A percentile compares a stretch with the other conserved stretches of the same genome.
These are phyloP conservation scores for Fraxinus paxiana DNA, from an alignment of 305 asterid genomes.

Conservation along the genomic window DNA sequence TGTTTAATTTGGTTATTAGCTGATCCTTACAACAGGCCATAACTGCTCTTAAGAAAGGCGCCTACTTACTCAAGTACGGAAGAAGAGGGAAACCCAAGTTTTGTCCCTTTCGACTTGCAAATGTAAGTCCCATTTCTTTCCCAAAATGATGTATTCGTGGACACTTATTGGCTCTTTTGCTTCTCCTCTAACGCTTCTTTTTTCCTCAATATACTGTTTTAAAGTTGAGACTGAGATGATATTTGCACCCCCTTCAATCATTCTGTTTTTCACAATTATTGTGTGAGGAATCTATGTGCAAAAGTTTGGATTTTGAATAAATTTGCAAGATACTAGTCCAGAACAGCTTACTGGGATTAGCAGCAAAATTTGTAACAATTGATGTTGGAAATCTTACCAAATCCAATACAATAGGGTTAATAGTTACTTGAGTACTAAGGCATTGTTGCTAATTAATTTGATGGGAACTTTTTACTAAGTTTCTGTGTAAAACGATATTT, in stretches of 20 bases:
- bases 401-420: not conserved
- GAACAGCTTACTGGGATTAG: conserved; percentile 10
- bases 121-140: conserved; percentile 43
- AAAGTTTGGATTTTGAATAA: conserved; percentile 8
- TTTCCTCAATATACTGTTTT: not conserved
- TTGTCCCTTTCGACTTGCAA: conserved; percentile 85
- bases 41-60: conserved; percentile 86
- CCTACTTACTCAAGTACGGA: conserved; percentile 81
- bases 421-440: not conserved
- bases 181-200: not conserved
- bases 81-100: conserved; percentile 91
- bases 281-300: not conserved
- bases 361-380: not conserved
- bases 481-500: not conserved
- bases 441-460: not conserved
- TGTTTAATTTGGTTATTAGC: conserved; percentile 25
- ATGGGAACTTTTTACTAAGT: not conserved
- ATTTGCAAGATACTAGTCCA: conserved; percentile 1
- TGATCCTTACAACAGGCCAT: conserved; percentile 61
- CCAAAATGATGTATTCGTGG: conserved; percentile 10
- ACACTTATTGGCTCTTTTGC: conserved; percentile 6
- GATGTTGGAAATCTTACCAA: not conserved
- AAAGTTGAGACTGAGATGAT: conserved; percentile 11
- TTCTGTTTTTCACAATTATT: not conserved
- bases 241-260: not conserved